Percentiles rank a stretch among this genome's conserved stretches.
phyloP scores from a whole-genome alignment of 2,329 filamentous ascomycete species.

The Ilyonectria robusta region DNA sequence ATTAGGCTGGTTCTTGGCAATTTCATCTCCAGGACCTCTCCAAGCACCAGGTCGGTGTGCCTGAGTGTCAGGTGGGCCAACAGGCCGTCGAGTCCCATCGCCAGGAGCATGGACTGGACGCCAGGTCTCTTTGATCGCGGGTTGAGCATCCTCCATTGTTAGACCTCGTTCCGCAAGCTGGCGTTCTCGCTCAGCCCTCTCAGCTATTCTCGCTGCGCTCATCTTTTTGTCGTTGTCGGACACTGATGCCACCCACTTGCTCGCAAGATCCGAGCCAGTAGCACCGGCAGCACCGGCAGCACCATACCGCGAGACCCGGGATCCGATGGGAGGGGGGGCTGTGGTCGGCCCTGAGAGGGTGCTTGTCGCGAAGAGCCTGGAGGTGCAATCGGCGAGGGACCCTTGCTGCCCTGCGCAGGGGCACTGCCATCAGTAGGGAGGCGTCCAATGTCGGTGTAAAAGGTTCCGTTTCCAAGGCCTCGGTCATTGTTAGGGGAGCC shows the following conservation, averaged over 20 bases:
- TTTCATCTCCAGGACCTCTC: constrained; percentile 50
- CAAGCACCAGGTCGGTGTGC: constrained; percentile 48
- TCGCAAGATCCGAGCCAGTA: constrained; percentile 52
- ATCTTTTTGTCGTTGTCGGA: constrained; percentile 63
- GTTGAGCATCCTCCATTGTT: constrained; percentile 60
- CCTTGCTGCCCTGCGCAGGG: constrained; percentile 50
- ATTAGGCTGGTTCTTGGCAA: neutral
- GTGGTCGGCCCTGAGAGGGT: constrained; percentile 47
- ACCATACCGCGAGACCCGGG: constrained; percentile 49
- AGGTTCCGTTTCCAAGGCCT: constrained; percentile 83
- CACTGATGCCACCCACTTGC: constrained; percentile 60
- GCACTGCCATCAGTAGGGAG: constrained; percentile 56
- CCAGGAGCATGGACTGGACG: constrained; percentile 58
- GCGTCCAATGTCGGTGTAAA: constrained; percentile 73
- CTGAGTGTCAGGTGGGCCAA: constrained; percentile 47
- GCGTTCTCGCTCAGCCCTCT: constrained; percentile 59
- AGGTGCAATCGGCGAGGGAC: constrained; percentile 63
- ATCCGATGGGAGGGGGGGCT: constrained; percentile 52
- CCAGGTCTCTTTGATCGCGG: constrained; percentile 69
- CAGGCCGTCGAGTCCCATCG: constrained; percentile 53
- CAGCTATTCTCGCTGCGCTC: constrained; percentile 55
- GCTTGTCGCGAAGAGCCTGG: constrained; percentile 48
- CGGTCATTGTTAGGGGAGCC: constrained; percentile 79
- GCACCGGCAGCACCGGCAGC: constrained; percentile 15
- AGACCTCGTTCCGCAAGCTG: constrained; percentile 62